phyloP scores from a whole-genome alignment of 1,139 yeast genomes.

The Suhomyces bribrorum region DNA sequence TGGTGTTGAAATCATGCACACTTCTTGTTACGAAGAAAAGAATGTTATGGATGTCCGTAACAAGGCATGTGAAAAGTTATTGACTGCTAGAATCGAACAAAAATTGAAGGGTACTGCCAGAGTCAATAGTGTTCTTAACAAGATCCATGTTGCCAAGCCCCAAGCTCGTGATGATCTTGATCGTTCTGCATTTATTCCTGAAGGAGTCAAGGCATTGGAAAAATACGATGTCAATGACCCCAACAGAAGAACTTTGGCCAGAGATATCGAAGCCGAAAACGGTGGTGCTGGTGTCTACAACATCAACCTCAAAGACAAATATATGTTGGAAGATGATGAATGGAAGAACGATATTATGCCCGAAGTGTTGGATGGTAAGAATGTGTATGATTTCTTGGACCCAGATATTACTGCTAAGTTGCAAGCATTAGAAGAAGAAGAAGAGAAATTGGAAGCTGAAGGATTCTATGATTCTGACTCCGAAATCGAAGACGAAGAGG shows the following conservation, averaged over 20 bases:
- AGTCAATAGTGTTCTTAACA: constrained; percentile 84
- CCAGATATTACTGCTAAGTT: constrained; percentile 92
- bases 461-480: constrained; percentile 95
- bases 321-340: constrained; percentile 88
- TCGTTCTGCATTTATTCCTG: constrained; percentile 83
- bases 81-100: constrained; percentile 95
- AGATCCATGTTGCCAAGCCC: constrained; percentile 93
- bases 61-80: constrained; percentile 93
- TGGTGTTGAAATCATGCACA: constrained; percentile 88
- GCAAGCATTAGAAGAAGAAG: constrained; percentile 95
- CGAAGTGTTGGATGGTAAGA: constrained; percentile 92
- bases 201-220: constrained; percentile 54
- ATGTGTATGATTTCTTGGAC: constrained; percentile 95
- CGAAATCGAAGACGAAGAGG: constrained; percentile 66
- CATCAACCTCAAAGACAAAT: constrained; percentile 88
- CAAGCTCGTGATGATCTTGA: constrained; percentile 81
- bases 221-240: constrained; percentile 83
- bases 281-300: constrained; percentile 99
- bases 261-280: constrained; percentile 88
- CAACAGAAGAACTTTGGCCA: constrained; percentile 74
- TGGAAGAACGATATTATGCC: constrained; percentile 99
- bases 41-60: constrained; percentile 95
- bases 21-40: constrained; percentile 93
- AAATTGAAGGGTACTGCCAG: constrained; percentile 93
- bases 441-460: constrained; percentile 86